Evolutionary conservation across 768 basidiomycete genomes (phyloP).

Genomic region (Candolleomyces efflorescens): DNA sequence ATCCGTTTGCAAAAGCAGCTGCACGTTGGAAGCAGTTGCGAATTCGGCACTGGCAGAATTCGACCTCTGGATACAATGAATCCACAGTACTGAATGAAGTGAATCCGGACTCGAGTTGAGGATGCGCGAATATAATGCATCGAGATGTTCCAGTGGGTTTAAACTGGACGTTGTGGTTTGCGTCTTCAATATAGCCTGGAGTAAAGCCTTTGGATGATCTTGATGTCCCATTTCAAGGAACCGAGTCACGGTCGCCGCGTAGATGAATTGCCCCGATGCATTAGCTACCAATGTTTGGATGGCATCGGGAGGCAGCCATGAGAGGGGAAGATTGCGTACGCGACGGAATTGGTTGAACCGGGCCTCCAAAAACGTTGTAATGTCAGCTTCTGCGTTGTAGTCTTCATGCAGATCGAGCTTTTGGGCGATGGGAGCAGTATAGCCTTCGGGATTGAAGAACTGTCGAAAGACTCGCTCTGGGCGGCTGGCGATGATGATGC

Average conservation of each 20-base stretch:
- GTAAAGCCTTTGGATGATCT: no score
- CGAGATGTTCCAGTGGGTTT: no score
- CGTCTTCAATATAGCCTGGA: no score
- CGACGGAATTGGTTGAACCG: background rate
- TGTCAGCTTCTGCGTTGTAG: background rate
- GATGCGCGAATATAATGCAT: no score
- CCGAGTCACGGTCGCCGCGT: background rate
- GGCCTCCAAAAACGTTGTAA: background rate
- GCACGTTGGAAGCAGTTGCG: no score
- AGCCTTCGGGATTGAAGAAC: background rate
- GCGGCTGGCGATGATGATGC: background rate
- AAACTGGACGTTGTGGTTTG: no score
- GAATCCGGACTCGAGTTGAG: no score
- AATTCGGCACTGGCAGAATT: no score
- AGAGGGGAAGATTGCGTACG: background rate
- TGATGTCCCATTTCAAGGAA: background rate
- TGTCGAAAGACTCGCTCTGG: background rate
- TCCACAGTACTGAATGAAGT: no score
- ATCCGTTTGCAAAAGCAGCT: no score
- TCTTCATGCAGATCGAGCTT: background rate
- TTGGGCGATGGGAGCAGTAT: background rate
- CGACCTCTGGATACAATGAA: no score
- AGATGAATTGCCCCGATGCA: background rate
- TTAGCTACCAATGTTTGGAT: background rate
- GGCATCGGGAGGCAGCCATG: background rate